Conservation (phyloP, 257 asterid genomes). For the Nicotiana knightiana region DNA sequence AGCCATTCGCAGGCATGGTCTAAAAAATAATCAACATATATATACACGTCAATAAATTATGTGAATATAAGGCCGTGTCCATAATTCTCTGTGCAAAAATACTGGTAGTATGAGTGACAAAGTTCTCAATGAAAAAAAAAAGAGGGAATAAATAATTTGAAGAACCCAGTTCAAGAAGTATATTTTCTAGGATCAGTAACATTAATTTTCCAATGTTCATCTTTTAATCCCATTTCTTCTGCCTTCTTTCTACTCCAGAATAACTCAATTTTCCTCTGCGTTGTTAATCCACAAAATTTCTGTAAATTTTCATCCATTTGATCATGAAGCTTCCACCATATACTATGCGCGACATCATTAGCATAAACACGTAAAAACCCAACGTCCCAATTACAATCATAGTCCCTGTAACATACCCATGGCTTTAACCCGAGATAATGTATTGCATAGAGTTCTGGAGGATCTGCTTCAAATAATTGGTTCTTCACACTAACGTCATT, state of each 20-base stretch:
- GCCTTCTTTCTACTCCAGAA: conserved; percentile 60
- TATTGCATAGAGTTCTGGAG: conserved; percentile 54
- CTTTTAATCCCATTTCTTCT: conserved; percentile 30
- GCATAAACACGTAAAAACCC: conserved; percentile 59
- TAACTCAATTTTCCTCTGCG: conserved; percentile 51
- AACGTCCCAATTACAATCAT: conserved; percentile 78
- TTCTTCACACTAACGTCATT: conserved; percentile 47
- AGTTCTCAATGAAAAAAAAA: neutral
- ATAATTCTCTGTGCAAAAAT: neutral
- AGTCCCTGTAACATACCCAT: conserved; percentile 75
- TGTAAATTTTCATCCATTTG: conserved; percentile 54
- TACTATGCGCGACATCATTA: conserved; percentile 57
- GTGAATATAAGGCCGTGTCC: neutral
- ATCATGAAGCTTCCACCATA: conserved; percentile 82
- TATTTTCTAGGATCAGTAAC: conserved; percentile 62
- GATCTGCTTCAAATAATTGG: conserved; percentile 64
- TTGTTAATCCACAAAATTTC: conserved; percentile 43
- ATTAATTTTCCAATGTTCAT: conserved; percentile 62
- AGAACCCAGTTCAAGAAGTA: neutral
- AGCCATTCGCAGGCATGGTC: neutral
- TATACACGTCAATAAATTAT: neutral
- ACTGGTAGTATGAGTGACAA: neutral
- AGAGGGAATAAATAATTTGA: neutral
- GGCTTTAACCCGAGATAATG: conserved; percentile 85
- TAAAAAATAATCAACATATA: neutral